phyloP scores from a whole-genome alignment of 1,284 basidiomycete species.

The Fereydounia khargensis region DNA sequence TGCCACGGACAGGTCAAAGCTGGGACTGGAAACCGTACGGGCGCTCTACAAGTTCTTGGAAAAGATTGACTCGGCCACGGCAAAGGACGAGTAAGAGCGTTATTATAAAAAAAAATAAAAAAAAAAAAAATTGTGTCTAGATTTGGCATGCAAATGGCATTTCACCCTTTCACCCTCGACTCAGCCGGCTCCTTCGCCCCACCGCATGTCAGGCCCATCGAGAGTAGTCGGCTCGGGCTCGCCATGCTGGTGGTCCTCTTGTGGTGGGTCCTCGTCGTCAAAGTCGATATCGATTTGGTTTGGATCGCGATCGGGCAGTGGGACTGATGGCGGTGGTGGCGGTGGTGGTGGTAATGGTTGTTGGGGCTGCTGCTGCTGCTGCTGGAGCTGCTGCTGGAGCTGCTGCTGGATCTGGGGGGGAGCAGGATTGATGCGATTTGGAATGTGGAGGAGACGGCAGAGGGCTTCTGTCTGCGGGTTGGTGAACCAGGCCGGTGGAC shows the following conservation, averaged over 20 bases:
- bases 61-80: no score
- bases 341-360: slow-evolving; percentile 1
- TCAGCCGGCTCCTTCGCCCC: neutral
- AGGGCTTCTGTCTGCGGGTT: slow-evolving; percentile 90
- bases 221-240: neutral
- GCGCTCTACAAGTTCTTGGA: no score
- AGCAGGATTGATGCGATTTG: slow-evolving; percentile 62
- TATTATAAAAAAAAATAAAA: no score
- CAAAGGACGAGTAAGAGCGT: no score
- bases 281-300: slow-evolving; percentile 24
- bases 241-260: neutral
- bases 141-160: no score
- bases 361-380: no score
- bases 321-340: neutral
- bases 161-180: no score
- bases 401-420: no score
- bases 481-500: slow-evolving; percentile 68
- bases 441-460: slow-evolving; percentile 73
- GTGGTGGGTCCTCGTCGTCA: neutral
- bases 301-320: slow-evolving; percentile 10
- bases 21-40: no score
- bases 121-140: no score
- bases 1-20: no score
- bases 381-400: no score
- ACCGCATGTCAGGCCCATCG: neutral